Conservation (phyloP, 352 stramenopile genomes). For the Globisporangium megalacanthum region DNA sequence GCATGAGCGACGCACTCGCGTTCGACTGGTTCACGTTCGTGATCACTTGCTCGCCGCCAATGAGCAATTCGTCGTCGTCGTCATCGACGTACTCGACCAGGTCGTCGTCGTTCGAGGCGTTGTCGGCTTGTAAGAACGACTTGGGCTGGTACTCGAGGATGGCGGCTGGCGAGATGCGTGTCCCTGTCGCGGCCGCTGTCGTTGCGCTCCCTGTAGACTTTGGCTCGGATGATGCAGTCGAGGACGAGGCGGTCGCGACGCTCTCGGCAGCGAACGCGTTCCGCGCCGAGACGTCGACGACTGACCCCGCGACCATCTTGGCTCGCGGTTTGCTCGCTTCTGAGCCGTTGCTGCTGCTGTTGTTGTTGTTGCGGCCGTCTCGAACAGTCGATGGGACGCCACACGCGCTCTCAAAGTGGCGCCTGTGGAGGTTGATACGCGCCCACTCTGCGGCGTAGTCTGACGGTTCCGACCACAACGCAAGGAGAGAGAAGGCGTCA, state of each 20-base stretch:
- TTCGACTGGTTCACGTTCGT: slow-evolving; percentile 71
- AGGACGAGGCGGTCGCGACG: neutral
- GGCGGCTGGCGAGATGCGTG: slow-evolving; percentile 23
- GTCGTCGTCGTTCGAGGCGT: slow-evolving; percentile 40
- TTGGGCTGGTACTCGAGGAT: slow-evolving; percentile 76
- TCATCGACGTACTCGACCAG: slow-evolving; percentile 60
- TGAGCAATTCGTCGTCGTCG: slow-evolving; percentile 56
- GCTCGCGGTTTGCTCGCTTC: slow-evolving; percentile 2
- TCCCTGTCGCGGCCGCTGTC: slow-evolving; percentile 8
- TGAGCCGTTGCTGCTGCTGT: slow-evolving; percentile 1
- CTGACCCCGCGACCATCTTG: slow-evolving; percentile 9
- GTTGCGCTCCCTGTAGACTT: slow-evolving; percentile 8
- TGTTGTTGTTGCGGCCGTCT: slow-evolving; percentile 19
- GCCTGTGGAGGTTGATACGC: slow-evolving; percentile 69
- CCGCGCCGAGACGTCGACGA: slow-evolving; percentile 15
- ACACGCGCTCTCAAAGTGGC: slow-evolving; percentile 75
- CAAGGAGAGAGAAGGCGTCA: neutral
- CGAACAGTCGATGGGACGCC: slow-evolving; percentile 49
- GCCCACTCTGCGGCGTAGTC: slow-evolving; percentile 70
- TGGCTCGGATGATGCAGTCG: slow-evolving; percentile 1
- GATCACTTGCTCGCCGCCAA: slow-evolving; percentile 54
- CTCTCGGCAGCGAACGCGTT: slow-evolving; percentile 14
- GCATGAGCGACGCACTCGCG: slow-evolving; percentile 60
- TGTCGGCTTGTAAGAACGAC: slow-evolving; percentile 56
- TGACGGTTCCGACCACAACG: slow-evolving; percentile 9